A percentile compares a stretch with the other conserved stretches of the same genome.
These are phyloP conservation scores for Clausena lansium DNA, from an alignment of 345 rosid genomes.

Conservation along the genomic window DNA sequence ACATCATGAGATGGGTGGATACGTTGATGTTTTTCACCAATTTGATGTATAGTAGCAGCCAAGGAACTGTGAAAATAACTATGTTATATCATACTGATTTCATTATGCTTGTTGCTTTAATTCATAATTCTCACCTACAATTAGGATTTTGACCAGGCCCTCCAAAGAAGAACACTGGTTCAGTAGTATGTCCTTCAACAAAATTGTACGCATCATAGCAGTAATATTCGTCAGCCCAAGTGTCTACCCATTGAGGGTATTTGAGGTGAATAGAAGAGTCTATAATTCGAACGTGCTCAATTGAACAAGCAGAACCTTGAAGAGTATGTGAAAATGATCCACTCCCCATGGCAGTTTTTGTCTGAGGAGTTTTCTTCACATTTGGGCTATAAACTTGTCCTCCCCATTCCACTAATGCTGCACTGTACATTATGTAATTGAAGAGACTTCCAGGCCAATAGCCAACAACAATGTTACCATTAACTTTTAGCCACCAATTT, in stretches of 20 bases:
- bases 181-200: slow-evolving; percentile 1
- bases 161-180: slow-evolving; percentile 44
- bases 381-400: slow-evolving; percentile 52
- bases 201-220: slow-evolving; percentile 34
- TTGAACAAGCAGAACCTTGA: slow-evolving; percentile 21
- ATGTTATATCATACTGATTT: background rate
- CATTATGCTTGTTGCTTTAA: background rate
- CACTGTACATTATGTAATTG: slow-evolving; percentile 23
- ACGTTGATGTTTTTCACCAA: too few relatives aligned
- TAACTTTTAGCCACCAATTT: slow-evolving; percentile 51
- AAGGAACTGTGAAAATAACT: background rate
- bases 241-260: slow-evolving; percentile 35
- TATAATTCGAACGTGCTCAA: slow-evolving; percentile 32
- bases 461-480: slow-evolving; percentile 11
- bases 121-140: slow-evolving; percentile 26
- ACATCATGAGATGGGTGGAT: background rate
- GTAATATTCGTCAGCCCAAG: slow-evolving; percentile 19
- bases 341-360: slow-evolving; percentile 57
- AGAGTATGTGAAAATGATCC: slow-evolving; percentile 25
- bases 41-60: background rate
- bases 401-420: slow-evolving; percentile 53
- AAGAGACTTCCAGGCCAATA: slow-evolving; percentile 49
- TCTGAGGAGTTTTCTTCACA: slow-evolving; percentile 46
- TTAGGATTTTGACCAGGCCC: slow-evolving; percentile 37
- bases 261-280: slow-evolving; percentile 36